Evolutionary conservation across 352 stramenopile species (phyloP).

Genomic region (Stramenopiles sp.): DNA sequence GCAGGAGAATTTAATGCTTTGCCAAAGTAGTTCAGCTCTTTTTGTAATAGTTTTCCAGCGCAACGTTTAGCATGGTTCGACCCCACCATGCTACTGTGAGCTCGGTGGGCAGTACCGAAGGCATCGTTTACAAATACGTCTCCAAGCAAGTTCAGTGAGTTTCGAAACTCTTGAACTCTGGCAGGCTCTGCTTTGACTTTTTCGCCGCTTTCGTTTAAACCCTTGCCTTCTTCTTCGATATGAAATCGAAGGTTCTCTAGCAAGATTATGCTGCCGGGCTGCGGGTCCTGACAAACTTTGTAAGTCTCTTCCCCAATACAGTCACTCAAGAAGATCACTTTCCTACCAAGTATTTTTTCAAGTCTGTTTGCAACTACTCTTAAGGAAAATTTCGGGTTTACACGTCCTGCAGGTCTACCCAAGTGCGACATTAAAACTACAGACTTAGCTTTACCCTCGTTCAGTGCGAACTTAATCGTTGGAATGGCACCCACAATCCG

Average conservation of each 20-base stretch:
- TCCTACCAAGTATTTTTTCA: slow-evolving; percentile 60
- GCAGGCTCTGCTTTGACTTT: slow-evolving; percentile 75
- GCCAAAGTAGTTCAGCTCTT: slow-evolving; percentile 98
- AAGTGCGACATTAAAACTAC: slow-evolving; percentile 96
- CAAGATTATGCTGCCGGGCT: slow-evolving; percentile 81
- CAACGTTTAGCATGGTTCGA: slow-evolving; percentile 76
- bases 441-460: slow-evolving; percentile 79
- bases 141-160: slow-evolving; percentile 61
- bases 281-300: slow-evolving; percentile 43
- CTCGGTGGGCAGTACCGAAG: slow-evolving; percentile 95
- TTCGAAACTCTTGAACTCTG: slow-evolving; percentile 46
- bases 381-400: slow-evolving; percentile 83
- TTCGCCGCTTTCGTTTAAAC: slow-evolving; percentile 46
- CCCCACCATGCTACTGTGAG: slow-evolving; percentile 92
- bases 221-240: slow-evolving; percentile 75
- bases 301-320: slow-evolving; percentile 79
- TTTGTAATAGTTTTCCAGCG: slow-evolving; percentile 91
- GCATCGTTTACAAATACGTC: slow-evolving; percentile 98
- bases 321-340: slow-evolving; percentile 80
- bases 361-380: slow-evolving; percentile 73
- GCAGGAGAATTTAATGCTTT: slow-evolving; percentile 91
- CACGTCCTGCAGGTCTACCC: slow-evolving; percentile 81
- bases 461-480: slow-evolving; percentile 80
- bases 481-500: slow-evolving; percentile 81
- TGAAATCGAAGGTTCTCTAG: slow-evolving; percentile 99